These are phyloP conservation scores for Arthroderma sp. DNA, from an alignment of 2,329 filamentous ascomycete species.

Conservation along the genomic window DNA sequence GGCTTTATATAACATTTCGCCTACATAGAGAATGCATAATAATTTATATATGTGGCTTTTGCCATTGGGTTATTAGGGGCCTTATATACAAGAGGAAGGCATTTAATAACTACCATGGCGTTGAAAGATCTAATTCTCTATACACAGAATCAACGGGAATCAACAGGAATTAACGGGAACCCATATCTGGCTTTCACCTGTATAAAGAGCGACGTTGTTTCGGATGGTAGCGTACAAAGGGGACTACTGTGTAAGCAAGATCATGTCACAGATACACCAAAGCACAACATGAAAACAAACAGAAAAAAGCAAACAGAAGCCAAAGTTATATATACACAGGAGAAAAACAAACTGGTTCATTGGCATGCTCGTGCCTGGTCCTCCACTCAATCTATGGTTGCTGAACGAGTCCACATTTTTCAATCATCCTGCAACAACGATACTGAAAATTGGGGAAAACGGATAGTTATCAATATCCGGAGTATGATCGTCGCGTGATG, in stretches of 20 bases:
- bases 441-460: not conserved
- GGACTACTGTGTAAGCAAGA: not conserved
- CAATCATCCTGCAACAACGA: not conserved
- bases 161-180: no score
- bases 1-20: no score
- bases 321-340: not conserved
- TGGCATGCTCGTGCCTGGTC: not conserved
- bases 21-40: no score
- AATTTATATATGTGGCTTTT: no score
- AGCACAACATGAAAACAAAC: not conserved
- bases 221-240: not conserved
- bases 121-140: no score
- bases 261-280: not conserved
- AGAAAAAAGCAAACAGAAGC: not conserved
- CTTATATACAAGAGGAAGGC: no score
- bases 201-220: not conserved
- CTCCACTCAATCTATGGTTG: not conserved
- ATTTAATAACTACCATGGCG: no score
- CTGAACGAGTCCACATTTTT: not conserved
- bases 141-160: no score
- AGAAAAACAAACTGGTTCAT: not conserved
- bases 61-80: no score
- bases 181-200: no score
- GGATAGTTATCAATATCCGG: not conserved
- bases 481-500: not conserved